Evolutionary conservation across 2,329 filamentous ascomycete species (phyloP).

Genomic region (Aspergillus brunneoviolaceus): DNA sequence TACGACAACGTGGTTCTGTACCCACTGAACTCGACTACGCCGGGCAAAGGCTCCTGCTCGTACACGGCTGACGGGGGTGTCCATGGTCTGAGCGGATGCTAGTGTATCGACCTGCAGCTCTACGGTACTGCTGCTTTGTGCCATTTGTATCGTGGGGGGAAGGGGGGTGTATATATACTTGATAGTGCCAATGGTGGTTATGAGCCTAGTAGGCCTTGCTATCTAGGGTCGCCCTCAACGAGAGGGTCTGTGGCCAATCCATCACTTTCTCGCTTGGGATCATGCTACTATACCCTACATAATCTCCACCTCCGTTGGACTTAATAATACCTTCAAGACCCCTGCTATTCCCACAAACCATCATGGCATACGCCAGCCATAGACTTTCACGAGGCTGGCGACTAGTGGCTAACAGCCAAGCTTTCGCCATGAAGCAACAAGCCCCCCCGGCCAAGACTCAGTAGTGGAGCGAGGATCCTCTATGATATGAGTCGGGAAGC

Average conservation of each 20-base stretch:
- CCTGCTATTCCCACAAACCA: no score
- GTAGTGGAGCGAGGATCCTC: neutral
- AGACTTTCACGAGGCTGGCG: no score
- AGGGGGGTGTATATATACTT: neutral
- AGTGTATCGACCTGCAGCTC: neutral
- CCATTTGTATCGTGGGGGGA: neutral
- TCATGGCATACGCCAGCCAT: no score
- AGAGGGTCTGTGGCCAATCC: no score
- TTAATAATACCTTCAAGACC: no score
- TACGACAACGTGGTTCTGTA: conserved; percentile 45
- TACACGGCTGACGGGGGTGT: conserved; percentile 41
- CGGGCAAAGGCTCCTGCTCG: conserved; percentile 37
- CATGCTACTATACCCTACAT: no score
- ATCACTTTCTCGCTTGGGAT: no score
- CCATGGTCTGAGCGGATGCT: conserved; percentile 32
- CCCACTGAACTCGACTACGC: conserved; percentile 33
- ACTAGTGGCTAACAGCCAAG: neutral
- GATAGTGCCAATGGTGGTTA: no score
- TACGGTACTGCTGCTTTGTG: neutral
- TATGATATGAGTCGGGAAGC: neutral
- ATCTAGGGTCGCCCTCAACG: no score
- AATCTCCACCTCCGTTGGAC: no score
- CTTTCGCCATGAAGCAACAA: neutral
- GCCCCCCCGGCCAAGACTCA: neutral
- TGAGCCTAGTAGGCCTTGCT: no score